Conservation (phyloP, 768 basidiomycete genomes). For the Pisolithus marmoratus region DNA sequence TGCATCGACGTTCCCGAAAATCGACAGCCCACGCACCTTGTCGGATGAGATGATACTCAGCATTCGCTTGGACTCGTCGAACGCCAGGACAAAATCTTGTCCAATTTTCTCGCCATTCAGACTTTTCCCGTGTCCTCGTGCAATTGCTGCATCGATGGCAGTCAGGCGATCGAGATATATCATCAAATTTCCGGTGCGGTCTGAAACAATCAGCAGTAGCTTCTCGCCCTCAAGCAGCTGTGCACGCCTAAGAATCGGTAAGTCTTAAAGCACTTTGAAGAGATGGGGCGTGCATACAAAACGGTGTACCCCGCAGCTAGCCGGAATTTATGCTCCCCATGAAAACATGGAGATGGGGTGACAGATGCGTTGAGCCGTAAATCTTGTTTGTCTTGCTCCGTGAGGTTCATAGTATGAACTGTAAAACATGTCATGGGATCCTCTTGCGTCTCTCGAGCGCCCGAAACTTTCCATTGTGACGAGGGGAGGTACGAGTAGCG, state of each 20-base stretch:
- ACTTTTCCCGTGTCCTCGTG: conserved; percentile 14
- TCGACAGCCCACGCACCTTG: conserved; percentile 24
- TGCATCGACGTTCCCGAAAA: neutral
- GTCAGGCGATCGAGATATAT: conserved; percentile 31
- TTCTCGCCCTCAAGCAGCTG: conserved; percentile 38
- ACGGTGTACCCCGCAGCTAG: conserved; percentile 13
- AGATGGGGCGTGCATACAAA: neutral
- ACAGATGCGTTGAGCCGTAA: conserved; percentile 17
- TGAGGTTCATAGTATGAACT: conserved; percentile 23
- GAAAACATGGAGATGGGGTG: conserved; percentile 20
- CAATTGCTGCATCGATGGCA: conserved; percentile 26
- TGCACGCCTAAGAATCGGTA: conserved; percentile 12
- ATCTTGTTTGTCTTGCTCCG: conserved; percentile 21
- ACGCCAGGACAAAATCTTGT: conserved; percentile 33
- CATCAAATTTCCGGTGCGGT: conserved; percentile 20
- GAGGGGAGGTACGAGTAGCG: conserved; percentile 1
- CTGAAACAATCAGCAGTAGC: conserved; percentile 33
- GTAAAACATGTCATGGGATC: conserved; percentile 16
- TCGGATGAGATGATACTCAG: conserved; percentile 35
- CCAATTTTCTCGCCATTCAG: conserved; percentile 39
- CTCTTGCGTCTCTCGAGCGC: conserved; percentile 7
- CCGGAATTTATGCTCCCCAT: conserved; percentile 8
- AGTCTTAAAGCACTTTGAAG: neutral
- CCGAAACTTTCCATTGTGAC: conserved; percentile 1
- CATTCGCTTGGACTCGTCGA: conserved; percentile 42